Evolutionary conservation across 2,329 filamentous ascomycete species (phyloP), one percentile per base, ranked within the genome.

Genomic region (Paecilomyces variotii): DNA sequence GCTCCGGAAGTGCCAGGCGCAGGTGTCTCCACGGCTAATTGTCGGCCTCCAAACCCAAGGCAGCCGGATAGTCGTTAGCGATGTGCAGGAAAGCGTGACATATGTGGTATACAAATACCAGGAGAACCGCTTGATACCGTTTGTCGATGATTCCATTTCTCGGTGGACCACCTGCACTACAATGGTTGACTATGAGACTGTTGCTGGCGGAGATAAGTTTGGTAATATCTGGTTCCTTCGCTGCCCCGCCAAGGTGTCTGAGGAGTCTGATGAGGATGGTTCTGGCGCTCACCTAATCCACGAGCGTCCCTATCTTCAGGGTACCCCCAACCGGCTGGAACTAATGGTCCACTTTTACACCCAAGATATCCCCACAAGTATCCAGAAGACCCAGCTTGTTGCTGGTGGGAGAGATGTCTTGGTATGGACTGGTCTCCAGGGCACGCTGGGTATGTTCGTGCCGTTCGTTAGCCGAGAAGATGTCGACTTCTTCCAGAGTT

Each of bases 131-230:
- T 80, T 99, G 54, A 95, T 99, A 60, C 89, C 93, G 0, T 99
- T 99, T 68, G 90, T 84, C 19, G 94, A 99, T 70, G 94, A 99
- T 71, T 88, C 87, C 5, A 83, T 97, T 61, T 82, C 91, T 55
- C 86, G 94, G 32, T 97, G 92, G 90, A 96, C 91, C 1, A 96
- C 91, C 0, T 89, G 89, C 65, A 88, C 89, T 0, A 84, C 91
- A 2, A 96, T 99, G 91, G 87, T 97, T 1, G 94, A 99, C 75
- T 99, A 99, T 74, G 94, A 99, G 72, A 96, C 94, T 0, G 86
- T 90, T 26, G 92, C 91, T 2, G 94, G 93, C 35, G 93, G 93
- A 35, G 94, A 99, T 78, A 97, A 97, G 71, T 99, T 99, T 64
- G 95, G 94, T 61, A 99, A 99, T 68, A 76, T 99, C 14, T 99